Percentiles rank a stretch among this genome's conserved stretches.
phyloP scores from a whole-genome alignment of 2,329 filamentous ascomycete species.

The Bipolaris oryzae region DNA sequence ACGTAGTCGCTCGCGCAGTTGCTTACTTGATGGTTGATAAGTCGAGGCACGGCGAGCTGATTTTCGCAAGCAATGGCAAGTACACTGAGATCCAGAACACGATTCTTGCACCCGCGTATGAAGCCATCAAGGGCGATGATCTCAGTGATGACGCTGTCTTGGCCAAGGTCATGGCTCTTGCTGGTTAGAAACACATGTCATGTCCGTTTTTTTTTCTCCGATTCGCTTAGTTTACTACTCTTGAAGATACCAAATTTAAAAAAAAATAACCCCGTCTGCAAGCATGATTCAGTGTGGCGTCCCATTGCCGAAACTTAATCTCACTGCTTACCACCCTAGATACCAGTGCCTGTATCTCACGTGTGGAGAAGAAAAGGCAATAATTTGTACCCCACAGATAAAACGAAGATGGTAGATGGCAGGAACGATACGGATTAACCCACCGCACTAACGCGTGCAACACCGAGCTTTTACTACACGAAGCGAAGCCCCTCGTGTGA shows the following conservation, averaged over 20 bases:
- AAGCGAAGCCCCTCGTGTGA: too few relatives aligned
- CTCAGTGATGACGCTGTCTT: slow-evolving; percentile 30
- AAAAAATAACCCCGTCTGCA: not conserved
- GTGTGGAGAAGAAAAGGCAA: not conserved
- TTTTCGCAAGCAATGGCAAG: slow-evolving; percentile 58
- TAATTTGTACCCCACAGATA: too few relatives aligned
- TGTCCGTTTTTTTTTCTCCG: too few relatives aligned
- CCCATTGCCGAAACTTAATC: not conserved
- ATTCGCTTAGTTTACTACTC: not conserved
- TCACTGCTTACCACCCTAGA: not conserved
- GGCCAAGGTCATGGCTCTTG: slow-evolving; percentile 24
- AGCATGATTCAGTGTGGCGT: not conserved
- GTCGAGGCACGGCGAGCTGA: slow-evolving; percentile 57
- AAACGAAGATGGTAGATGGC: too few relatives aligned
- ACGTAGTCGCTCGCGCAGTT: slow-evolving; percentile 57
- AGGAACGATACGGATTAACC: not conserved
- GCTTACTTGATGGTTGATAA: slow-evolving; percentile 59
- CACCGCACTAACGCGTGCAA: not conserved
- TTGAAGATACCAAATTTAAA: not conserved
- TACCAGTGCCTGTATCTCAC: not conserved
- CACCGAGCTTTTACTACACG: not conserved
- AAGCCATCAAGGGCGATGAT: slow-evolving; percentile 24
- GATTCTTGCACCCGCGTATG: slow-evolving; percentile 27
- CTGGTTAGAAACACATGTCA: not conserved
- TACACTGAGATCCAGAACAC: slow-evolving; percentile 62